phyloP scores from a whole-genome alignment of 225 moss, liverwort and hornwort genomes.

The Marchantia polymorpha region DNA sequence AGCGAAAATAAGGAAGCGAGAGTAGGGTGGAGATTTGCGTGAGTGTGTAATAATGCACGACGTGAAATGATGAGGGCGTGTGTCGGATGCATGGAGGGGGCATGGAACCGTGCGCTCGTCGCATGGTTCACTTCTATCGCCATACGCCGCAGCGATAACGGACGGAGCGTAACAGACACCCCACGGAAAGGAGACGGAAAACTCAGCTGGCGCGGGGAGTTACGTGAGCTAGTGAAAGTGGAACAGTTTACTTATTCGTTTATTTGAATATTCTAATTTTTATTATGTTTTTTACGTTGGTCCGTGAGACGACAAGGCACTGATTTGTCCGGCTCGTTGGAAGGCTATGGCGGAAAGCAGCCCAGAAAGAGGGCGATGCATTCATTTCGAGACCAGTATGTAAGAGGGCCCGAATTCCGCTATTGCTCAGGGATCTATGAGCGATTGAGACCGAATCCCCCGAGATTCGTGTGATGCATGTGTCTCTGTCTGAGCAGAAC shows the following conservation, averaged over 20 bases:
- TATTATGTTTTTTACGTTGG: not conserved
- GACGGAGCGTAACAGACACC: not conserved
- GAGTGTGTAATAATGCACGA: slow-evolving; percentile 2
- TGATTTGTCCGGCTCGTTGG: not conserved
- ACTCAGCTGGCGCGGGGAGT: too few species aligned
- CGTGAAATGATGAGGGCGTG: slow-evolving; percentile 10
- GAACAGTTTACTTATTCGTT: not conserved
- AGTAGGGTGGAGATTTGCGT: not conserved
- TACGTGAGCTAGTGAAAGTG: not conserved
- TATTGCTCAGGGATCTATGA: not conserved
- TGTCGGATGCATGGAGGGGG: not conserved
- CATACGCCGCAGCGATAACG: not conserved
- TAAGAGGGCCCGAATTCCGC: not conserved
- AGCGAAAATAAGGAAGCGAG: not conserved
- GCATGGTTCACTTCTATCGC: slow-evolving; percentile 3
- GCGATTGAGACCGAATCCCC: not conserved
- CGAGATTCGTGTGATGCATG: not conserved
- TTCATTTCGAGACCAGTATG: not conserved
- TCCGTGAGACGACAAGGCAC: not conserved
- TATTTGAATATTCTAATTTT: not conserved
- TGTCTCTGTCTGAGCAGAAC: not conserved
- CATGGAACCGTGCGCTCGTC: slow-evolving; percentile 6
- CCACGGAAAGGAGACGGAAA: not conserved
- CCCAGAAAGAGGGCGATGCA: not conserved
- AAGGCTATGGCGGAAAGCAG: not conserved